Evolutionary conservation across 1,139 yeast species (phyloP).

Genomic region (Magnusiomyces ingens): DNA sequence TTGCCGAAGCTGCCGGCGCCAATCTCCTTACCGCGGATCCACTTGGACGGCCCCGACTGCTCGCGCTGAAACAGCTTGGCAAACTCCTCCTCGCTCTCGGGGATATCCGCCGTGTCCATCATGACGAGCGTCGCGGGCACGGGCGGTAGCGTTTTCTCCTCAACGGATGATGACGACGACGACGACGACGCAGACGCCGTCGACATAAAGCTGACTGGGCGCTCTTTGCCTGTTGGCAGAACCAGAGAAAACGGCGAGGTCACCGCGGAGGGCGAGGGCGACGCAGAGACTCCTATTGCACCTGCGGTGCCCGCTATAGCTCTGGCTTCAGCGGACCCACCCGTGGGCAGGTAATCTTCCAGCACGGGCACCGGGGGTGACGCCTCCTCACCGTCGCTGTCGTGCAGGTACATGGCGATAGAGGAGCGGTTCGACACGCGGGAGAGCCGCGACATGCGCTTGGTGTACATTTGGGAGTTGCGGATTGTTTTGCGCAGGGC

Average conservation of each 20-base stretch:
- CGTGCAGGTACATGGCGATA: conserved; percentile 25
- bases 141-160: conserved; percentile 6
- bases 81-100: conserved; percentile 20
- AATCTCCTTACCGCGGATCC: conserved; percentile 89
- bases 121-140: conserved; percentile 7
- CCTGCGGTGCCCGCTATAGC: no score
- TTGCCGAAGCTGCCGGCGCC: conserved; percentile 96
- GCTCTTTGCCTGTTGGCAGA: neutral
- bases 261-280: conserved; percentile 2
- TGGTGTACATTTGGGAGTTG: conserved; percentile 70
- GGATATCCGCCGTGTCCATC: conserved; percentile 11
- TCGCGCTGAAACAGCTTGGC: conserved; percentile 40
- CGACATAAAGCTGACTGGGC: neutral
- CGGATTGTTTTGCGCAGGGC: conserved; percentile 75
- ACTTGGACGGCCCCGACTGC: conserved; percentile 52
- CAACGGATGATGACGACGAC: neutral
- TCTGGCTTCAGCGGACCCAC: no score
- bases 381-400: conserved; percentile 24
- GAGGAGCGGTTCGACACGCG: conserved; percentile 29
- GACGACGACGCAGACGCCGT: no score
- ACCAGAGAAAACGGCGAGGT: neutral
- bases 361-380: conserved; percentile 30
- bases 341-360: conserved; percentile 8
- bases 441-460: conserved; percentile 34
- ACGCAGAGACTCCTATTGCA: neutral